Base-by-base conservation (phyloP, 2,329 filamentous ascomycete genomes). In the Helminthosporium solani region DNA sequence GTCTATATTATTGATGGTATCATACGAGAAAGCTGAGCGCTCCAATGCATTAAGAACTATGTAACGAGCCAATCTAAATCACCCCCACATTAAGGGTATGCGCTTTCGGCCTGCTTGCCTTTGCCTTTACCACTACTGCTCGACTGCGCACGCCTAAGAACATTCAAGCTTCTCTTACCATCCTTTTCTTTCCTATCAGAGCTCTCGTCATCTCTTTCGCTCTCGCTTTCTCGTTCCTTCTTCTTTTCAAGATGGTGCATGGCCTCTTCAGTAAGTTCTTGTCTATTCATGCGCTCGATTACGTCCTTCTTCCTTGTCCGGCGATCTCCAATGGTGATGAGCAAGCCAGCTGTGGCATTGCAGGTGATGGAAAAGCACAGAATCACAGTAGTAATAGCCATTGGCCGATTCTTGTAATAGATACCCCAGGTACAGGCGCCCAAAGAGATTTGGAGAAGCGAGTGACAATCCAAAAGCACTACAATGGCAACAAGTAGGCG, bases 251-350 rank as follows among this genome's bases (percentile, higher is more conserved):
- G 72, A 56, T 79, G 78, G 53, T 76, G 75, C 54, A 86, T 84
- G 1, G 83, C 83, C 56, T 83, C 76, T 37, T 78, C 71, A 0
- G 89, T 95, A 45, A 95, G 70, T 53, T 89, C 83, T 64, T 94
- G 89, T 23, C 88, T 76, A 59, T 87, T 82, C 70, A 94, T 81
- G 35, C 85, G 79, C 61, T 91, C 85, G 18, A 90, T 76, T 0
- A 95, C 87, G 33, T 95, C 88, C 79, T 90, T 92, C 78, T 95
- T 95, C 40, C 89, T 77, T 2, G 88, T 90, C 52, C 79, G 81
- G 16, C 84, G 80, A 62, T 92, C 88, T 1, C 89, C 89, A 14
- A 90, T 76, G 54, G 78, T 83, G 64, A 95, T 95, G 20, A 92
- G 65, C 1, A 95, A 70, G 3, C 89, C 89, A 0, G 86, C 89